Conservation (phyloP, 2,329 filamentous ascomycete genomes). For the Fusarium sacchari region DNA sequence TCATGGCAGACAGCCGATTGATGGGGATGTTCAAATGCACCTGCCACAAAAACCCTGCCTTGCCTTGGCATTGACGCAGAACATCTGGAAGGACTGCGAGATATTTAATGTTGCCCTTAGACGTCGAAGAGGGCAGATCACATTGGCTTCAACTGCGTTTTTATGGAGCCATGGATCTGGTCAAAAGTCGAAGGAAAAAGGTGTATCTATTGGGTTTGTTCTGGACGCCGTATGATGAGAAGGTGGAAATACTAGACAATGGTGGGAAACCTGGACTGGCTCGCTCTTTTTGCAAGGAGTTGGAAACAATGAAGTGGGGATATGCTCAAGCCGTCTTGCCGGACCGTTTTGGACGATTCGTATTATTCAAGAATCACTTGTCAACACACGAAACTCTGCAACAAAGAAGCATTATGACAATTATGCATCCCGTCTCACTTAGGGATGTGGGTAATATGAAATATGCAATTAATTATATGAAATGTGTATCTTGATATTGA, state of each 20-base stretch:
- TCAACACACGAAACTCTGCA: background rate
- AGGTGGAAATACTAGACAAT: background rate
- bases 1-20: background rate
- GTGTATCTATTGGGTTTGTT: background rate
- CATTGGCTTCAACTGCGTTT: background rate
- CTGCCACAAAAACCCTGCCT: background rate
- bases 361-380: background rate
- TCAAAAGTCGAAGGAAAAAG: background rate
- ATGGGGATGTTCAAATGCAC: background rate
- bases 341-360: background rate
- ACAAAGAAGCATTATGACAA: background rate
- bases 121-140: background rate
- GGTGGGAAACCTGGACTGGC: slow-evolving; percentile 4
- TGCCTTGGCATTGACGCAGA: slow-evolving; percentile 5
- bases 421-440: background rate
- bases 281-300: slow-evolving; percentile 19
- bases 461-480: background rate
- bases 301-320: slow-evolving; percentile 23
- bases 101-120: slow-evolving; percentile 1
- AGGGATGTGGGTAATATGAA: background rate
- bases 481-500: background rate
- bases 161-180: background rate
- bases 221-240: background rate
- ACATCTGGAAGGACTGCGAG: background rate
- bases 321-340: background rate